Evolutionary conservation across 2,329 filamentous ascomycete species (phyloP).

Genomic region (Fusarium hainanense): DNA sequence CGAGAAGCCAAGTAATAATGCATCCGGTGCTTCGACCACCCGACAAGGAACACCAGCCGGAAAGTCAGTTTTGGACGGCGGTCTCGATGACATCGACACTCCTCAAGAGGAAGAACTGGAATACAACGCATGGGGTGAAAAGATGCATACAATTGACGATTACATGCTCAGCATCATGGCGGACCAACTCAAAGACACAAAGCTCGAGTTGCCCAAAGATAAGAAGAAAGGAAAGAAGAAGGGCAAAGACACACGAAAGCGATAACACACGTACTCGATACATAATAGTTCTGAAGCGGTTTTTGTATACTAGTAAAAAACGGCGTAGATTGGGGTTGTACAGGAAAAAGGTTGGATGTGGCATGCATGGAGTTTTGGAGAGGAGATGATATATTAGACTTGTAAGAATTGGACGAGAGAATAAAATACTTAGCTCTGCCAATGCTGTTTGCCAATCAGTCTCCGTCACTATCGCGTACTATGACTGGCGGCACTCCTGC

Average conservation of each 20-base stretch:
- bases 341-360: constrained; percentile 18
- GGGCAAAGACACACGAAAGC: constrained; percentile 68
- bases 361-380: constrained; percentile 29
- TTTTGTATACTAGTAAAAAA: constrained; percentile 35
- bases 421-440: background rate
- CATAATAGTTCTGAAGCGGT: constrained; percentile 23
- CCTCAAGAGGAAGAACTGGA: constrained; percentile 56
- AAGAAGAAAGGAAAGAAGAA: constrained; percentile 71
- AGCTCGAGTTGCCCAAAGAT: constrained; percentile 72
- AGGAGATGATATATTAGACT: constrained; percentile 22
- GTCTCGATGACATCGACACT: constrained; percentile 49
- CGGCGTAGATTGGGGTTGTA: constrained; percentile 24
- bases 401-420: constrained; percentile 30
- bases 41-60: constrained; percentile 63
- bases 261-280: constrained; percentile 62
- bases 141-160: constrained; percentile 74
- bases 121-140: constrained; percentile 68
- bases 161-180: constrained; percentile 79
- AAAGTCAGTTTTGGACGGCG: constrained; percentile 50
- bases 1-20: constrained; percentile 65
- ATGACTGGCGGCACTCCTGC: background rate
- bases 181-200: constrained; percentile 67
- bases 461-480: background rate
- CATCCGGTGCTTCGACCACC: constrained; percentile 62
- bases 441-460: background rate